Evolutionary conservation across 176 grass and related monocot species (phyloP).

Genomic region (Thalia dealbata): DNA sequence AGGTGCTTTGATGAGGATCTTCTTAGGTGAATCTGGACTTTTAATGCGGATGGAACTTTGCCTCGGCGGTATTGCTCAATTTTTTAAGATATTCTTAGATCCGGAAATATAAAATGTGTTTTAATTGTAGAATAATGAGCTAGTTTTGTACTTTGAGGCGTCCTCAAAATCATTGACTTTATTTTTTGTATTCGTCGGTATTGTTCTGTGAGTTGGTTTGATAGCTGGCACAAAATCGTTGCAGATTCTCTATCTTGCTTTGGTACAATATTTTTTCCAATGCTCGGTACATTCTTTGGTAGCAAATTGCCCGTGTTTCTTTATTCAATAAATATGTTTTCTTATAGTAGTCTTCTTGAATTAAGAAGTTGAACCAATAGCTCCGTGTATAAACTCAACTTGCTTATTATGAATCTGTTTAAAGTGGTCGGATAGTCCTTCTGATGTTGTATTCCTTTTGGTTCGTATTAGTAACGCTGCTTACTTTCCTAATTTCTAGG

Average conservation of each 20-base stretch:
- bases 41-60: no score
- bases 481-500: not conserved
- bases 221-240: no score
- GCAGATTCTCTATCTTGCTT: no score
- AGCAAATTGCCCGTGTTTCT: no score
- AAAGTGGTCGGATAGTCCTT: not conserved
- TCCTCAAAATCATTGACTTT: not conserved
- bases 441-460: not conserved
- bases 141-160: not conserved
- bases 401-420: not conserved
- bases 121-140: not conserved
- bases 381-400: not conserved
- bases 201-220: not conserved
- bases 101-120: not conserved
- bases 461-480: not conserved
- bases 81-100: not conserved
- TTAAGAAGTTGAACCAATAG: not conserved
- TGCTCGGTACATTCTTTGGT: no score
- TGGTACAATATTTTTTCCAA: no score
- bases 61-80: no score
- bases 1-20: no score
- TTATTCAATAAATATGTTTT: no score
- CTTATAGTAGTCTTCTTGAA: not conserved
- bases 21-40: no score
- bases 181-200: not conserved